These are phyloP conservation scores for Fusarium sp. DNA, from an alignment of 2,329 filamentous ascomycete species.

Conservation along the genomic window DNA sequence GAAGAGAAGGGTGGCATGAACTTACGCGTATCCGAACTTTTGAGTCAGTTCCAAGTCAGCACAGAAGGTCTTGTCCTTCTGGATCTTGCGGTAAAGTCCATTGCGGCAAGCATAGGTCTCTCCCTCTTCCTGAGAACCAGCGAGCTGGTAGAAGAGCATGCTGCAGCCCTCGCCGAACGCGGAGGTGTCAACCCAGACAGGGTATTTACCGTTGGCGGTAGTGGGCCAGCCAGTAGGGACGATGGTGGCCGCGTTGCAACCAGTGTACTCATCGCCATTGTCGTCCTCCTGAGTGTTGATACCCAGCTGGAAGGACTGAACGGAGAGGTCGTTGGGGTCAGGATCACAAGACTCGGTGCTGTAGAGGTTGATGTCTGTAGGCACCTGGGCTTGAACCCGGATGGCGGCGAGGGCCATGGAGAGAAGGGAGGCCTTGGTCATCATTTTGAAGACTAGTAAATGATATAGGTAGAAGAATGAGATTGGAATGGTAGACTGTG, in stretches of 20 bases:
- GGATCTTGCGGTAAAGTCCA: slow-evolving; percentile 2
- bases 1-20: rapidly evolving
- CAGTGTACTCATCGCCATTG: not conserved
- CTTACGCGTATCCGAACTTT: slow-evolving; percentile 7
- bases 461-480: not conserved
- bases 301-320: not conserved
- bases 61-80: not conserved
- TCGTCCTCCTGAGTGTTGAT: not conserved
- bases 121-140: slow-evolving; percentile 11
- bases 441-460: not conserved
- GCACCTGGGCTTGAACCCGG: slow-evolving; percentile 4
- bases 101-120: slow-evolving; percentile 1
- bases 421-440: not conserved
- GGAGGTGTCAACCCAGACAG: slow-evolving; percentile 10
- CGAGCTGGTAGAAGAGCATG: slow-evolving; percentile 18
- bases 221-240: not conserved
- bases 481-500: too few relatives aligned
- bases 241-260: not conserved
- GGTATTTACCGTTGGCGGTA: not conserved
- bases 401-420: not conserved
- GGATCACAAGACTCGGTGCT: not conserved
- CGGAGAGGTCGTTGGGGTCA: not conserved
- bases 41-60: slow-evolving; percentile 4
- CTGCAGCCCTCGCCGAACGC: slow-evolving; percentile 3
- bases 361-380: not conserved